Evolutionary conservation across 2,329 filamentous ascomycete genomes (phyloP), one percentile per base, ranked within the genome.

Genomic region (Exserohilum rostratum): DNA sequence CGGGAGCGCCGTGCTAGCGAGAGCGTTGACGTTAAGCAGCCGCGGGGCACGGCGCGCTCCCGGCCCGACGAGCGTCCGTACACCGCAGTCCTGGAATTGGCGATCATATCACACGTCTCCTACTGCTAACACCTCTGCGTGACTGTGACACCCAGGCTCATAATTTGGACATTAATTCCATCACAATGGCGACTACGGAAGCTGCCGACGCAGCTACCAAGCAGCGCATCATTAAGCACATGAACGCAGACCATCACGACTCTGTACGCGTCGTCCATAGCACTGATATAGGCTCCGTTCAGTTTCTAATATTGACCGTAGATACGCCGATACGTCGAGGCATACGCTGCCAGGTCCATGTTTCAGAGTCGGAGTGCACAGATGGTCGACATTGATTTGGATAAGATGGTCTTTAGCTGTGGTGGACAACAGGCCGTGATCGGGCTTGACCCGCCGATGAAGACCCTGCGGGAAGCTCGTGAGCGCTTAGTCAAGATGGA

Each of bases 241-340:
- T 97, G 90, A 96, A 97, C 78, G 79, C 80, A 38, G 89, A 93
- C 75, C 93, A 96, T 77, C 79, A 82, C 46, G 83, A 85, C 64
- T 90, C 91, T 53, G 85, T 80, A 71, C 35, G 51, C 46, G 29
- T 20, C 34, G 12, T 18, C 45, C 17, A 13, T 40, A 55, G 34
- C 22, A 18, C 40, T 46, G 27, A 50, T 35, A 18, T 40, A 31
- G 42, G 29, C 7, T 22, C 20, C 40, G 15, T 22, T 15, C 39
- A 42, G 38, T 43, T 40, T 20, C 46, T 58, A 34, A 65, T 51
- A 50, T 48, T 53, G 33, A 62, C 33, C 39, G 6, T 37, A 82
- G 79, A 69, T 96, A 45, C 79, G 84, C 53, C 83, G 89, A 70
- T 96, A 93, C 76, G 84, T 96, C n/a, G 87, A 87, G 60, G 85